These are phyloP conservation scores for Colletotrichum trifolii DNA, from an alignment of 2,329 filamentous ascomycete genomes.

Conservation along the genomic window DNA sequence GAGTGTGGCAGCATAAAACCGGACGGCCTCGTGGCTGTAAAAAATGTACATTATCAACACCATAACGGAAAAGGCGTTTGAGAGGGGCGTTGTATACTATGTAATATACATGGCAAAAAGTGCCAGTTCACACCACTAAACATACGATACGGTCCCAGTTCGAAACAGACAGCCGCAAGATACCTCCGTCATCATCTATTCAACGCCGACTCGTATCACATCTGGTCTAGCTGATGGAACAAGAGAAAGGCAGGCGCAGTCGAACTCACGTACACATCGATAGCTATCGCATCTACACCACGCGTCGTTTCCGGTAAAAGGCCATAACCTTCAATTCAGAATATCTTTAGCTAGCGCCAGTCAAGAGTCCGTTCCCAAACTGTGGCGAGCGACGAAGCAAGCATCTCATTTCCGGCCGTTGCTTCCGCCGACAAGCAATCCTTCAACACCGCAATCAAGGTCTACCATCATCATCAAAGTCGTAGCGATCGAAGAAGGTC, in stretches of 20 bases:
- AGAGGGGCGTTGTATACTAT: slow-evolving; percentile 30
- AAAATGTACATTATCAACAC: background rate
- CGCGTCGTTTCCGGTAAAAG: background rate
- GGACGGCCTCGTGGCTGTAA: background rate
- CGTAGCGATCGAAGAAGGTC: slow-evolving; percentile 36
- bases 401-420: slow-evolving; percentile 8
- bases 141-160: no score
- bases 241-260: no score
- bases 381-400: slow-evolving; percentile 27
- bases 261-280: no score
- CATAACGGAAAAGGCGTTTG: background rate
- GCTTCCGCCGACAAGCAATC: slow-evolving; percentile 7
- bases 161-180: background rate
- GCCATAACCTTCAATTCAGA: slow-evolving; percentile 19
- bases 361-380: slow-evolving; percentile 21
- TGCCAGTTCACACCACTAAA: no score
- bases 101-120: slow-evolving; percentile 23
- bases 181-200: background rate
- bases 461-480: slow-evolving; percentile 35
- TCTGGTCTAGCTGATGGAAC: no score
- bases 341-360: slow-evolving; percentile 30
- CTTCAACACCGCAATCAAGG: slow-evolving; percentile 15
- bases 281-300: no score
- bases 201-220: background rate
- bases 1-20: background rate